Percentiles rank a stretch among this genome's conserved stretches.
Evolutionary conservation across 169 alveolate genomes (phyloP).

Genomic region (Eimeria brunetti): DNA sequence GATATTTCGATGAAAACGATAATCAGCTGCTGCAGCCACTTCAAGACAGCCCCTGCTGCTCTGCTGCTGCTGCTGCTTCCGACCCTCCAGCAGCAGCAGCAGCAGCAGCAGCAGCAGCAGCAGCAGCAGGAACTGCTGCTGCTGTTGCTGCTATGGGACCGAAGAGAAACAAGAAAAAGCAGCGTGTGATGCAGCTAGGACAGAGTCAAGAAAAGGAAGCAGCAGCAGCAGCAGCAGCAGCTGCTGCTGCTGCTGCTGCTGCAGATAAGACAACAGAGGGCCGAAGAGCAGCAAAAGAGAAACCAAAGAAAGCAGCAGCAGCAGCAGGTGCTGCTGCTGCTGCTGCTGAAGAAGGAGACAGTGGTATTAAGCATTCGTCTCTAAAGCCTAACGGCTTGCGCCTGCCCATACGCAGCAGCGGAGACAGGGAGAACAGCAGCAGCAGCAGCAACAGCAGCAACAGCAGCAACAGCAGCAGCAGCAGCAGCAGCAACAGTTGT

Average conservation of each 20-base stretch:
- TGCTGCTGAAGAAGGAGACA: neutral
- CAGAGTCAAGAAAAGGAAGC: too few relatives aligned
- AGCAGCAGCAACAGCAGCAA: neutral
- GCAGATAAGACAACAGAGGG: neutral
- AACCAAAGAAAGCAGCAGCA: neutral
- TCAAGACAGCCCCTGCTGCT: neutral
- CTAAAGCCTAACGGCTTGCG: conserved; percentile 4
- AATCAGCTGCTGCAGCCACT: too few relatives aligned
- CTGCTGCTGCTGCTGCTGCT: too few relatives aligned
- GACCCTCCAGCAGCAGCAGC: too few relatives aligned
- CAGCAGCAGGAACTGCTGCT: neutral
- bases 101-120: neutral
- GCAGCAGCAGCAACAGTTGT: too few relatives aligned
- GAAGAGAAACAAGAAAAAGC: neutral
- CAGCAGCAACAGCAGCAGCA: neutral
- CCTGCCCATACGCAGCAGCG: conserved; percentile 49
- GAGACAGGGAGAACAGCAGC: neutral
- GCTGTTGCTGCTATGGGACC: neutral
- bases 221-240: neutral
- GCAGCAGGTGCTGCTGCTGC: too few relatives aligned
- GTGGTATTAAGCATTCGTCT: neutral
- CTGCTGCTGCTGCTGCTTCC: too few relatives aligned
- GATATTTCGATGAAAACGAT: neutral
- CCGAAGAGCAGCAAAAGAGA: neutral
- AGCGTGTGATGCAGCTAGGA: neutral